Evolutionary conservation across 106 monocot species (phyloP), one percentile per base, ranked within the genome.

Genomic region (Chionographis japonica): DNA sequence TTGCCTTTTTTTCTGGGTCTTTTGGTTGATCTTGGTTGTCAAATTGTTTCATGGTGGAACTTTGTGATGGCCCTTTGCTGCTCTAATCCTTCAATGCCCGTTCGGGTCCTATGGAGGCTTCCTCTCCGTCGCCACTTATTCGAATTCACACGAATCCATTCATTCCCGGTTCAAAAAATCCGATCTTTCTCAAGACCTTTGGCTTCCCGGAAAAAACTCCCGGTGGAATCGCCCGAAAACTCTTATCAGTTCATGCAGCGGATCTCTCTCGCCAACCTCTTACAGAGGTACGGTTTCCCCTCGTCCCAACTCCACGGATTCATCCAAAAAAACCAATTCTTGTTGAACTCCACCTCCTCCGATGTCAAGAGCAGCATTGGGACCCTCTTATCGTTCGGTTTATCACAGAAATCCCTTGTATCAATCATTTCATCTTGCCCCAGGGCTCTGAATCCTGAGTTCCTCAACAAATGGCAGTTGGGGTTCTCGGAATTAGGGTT

Each of bases 251-350:
- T 67, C 71, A 35, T 55, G 6, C 40, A 27, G 0, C 58, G 74
- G 40, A 27, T 73, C 17, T 42, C 75, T 36, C 49, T 69, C 39
- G 66, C 70, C 53, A 62, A 14, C 52, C 14, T 74, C 40, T 15
- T 84, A 4, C 66, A 56, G 16, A 69, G 69, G 13, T 71, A 59
- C 68, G 70, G 76, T 3, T 74, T 74, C 50, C 77, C 83, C 11
- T 77, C 65, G 55, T 72, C 65, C 50, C 62, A 67, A 9, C 42
- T 77, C 43, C 65, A 50, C 58, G 74, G 67, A 55, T 80, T 87
- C 62, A 36, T 80, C 54, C 69, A 43, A 46, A 71, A 60, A 12
- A 72, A 78, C 15, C 58, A 6, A 2, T 84, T 81, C 73, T 72
- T 78, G 41, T 61, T 55, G 20, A 41, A 42, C 4, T 71, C 50